Evolutionary conservation across 2,329 filamentous ascomycete species (phyloP), one percentile per base, ranked within the genome.

Genomic region (Domatiomyces globalis): DNA sequence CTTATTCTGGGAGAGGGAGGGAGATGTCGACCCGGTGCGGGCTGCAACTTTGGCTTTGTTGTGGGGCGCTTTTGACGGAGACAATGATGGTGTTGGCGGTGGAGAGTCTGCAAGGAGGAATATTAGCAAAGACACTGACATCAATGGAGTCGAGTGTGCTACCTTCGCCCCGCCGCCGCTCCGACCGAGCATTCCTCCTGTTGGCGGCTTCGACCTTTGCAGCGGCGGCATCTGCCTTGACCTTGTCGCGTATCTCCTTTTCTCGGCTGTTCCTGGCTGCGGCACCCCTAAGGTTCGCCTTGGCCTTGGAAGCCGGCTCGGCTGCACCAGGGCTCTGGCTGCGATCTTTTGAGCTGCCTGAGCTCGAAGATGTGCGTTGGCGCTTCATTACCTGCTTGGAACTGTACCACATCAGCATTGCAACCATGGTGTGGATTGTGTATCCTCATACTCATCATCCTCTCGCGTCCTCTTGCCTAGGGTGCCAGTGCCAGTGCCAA

Each of bases 381-480:
- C 90, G 79, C 71, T 96, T 96, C 47, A 79, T 69, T 54, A 74
- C 79, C 57, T 82, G 77, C 53, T 78, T 80, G 64, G 83, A 83
- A 60, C 87, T 94, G 61, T 55, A 58, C 48, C 52, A 52, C 10
- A 15, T 54, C 39, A 53, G 52, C 10, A 50, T 49, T 49, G 57
- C 67, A 64, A 57, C 67, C 59, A 53, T 51, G 29, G 18, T 20
- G 52, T 48, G 48, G 33, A 15, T 2, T 5, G 46, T 45, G 27
- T 22, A 52, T 20, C 19, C 43, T 80, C 87, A 69, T 76, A 96
- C 90, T 94, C 87, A 77, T 95, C 88, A 55, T 92, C 87, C 62
- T 92, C 94, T 56, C 90, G 80, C 55, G 82, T 83, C 62, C 92
- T 77, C 71, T 98, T 98, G 20, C 80, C 76, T 63, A 85, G 80